phyloP scores from a whole-genome alignment of 1,139 yeast genomes.

The Blastobotrys proliferans region DNA sequence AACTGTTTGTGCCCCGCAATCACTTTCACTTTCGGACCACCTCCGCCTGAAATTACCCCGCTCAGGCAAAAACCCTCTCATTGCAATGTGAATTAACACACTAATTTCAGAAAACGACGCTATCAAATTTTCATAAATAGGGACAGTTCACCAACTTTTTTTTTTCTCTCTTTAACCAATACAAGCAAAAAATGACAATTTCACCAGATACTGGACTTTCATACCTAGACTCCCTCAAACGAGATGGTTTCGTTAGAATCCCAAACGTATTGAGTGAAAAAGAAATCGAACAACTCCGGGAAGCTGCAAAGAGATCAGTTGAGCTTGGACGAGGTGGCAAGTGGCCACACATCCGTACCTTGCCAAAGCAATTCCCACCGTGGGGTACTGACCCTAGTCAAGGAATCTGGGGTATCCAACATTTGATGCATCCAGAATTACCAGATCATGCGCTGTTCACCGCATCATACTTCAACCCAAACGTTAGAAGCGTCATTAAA shows the following conservation, averaged over 20 bases:
- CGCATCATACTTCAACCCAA: constrained; percentile 15
- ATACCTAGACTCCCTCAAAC: constrained; percentile 14
- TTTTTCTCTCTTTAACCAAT: not conserved
- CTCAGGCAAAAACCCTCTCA: too few species aligned
- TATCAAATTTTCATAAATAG: too few species aligned
- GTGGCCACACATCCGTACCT: constrained; percentile 51
- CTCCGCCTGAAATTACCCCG: too few species aligned
- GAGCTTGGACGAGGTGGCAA: constrained; percentile 47
- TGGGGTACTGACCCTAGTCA: constrained; percentile 55
- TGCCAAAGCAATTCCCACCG: constrained; percentile 53
- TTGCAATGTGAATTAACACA: too few species aligned
- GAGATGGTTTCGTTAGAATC: constrained; percentile 45
- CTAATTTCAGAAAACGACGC: too few species aligned
- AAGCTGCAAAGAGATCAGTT: constrained; percentile 44
- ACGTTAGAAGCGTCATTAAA: constrained; percentile 13
- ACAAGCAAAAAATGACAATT: constrained; percentile 8
- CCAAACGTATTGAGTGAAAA: constrained; percentile 42
- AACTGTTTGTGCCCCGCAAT: not conserved
- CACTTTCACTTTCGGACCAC: too few species aligned
- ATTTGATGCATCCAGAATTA: constrained; percentile 49
- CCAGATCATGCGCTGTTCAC: constrained; percentile 29
- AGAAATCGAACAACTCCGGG: constrained; percentile 40
- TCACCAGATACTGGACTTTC: constrained; percentile 16
- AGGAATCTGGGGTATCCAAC: constrained; percentile 55
- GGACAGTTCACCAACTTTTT: not conserved